phyloP scores from a whole-genome alignment of 1,284 basidiomycete genomes.

The Golubevia pallescens region DNA sequence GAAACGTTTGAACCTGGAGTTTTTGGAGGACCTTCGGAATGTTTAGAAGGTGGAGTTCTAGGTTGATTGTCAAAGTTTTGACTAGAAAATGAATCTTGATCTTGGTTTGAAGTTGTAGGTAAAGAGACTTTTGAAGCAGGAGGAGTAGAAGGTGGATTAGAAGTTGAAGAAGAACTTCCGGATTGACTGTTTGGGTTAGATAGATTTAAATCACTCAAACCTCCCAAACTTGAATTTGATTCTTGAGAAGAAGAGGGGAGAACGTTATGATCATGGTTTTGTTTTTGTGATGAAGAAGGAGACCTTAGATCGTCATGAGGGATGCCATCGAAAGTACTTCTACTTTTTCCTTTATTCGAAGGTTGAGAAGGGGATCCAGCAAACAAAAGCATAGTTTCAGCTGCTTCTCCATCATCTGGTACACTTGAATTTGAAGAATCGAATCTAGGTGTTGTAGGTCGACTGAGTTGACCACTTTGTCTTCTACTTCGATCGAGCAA shows the following conservation, averaged over 20 bases:
- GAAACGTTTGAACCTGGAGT: constrained; percentile 30
- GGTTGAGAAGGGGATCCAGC: not conserved
- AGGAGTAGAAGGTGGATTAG: not conserved
- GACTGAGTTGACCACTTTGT: not conserved
- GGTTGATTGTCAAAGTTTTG: not conserved
- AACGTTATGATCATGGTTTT: no score
- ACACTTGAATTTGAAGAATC: not conserved
- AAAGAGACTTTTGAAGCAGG: not conserved
- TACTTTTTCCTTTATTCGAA: not conserved
- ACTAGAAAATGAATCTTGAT: no score
- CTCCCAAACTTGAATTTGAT: no score
- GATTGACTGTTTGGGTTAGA: no score
- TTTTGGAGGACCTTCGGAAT: constrained; percentile 7
- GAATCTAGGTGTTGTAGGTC: not conserved
- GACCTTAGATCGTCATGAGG: not conserved
- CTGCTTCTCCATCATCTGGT: not conserved
- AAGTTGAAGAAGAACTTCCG: no score
- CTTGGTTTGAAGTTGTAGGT: not conserved
- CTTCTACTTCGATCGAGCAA: no score
- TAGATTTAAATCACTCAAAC: no score
- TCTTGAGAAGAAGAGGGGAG: no score
- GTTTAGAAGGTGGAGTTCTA: constrained; percentile 8
- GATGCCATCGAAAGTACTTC: not conserved
- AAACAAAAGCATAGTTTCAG: not conserved
- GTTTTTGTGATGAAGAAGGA: no score